Base-by-base conservation (phyloP, 257 asterid species). In the Fraxinus quadrangulata region DNA sequence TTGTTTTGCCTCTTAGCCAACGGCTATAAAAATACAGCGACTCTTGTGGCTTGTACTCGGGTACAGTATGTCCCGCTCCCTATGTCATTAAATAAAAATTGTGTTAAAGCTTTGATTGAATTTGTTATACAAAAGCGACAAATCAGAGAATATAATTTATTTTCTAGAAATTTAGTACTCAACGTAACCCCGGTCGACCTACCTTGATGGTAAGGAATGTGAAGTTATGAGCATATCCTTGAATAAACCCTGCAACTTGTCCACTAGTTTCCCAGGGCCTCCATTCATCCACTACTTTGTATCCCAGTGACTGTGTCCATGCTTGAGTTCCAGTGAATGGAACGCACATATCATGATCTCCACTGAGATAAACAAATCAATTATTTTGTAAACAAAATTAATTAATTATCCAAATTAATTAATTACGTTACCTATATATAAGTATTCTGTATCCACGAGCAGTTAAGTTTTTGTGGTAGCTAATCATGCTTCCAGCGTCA, bases 341-440 rank as follows among this genome's bases (percentile, higher is more conserved):
- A 66, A 89, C 83, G 54, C 92, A 87, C 92, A 89, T 89, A 77
- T 89, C 94, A 77, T 89, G 94, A 81, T 89, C 94, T 6, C 94
- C 94, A 54, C 94, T 87, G 72, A 23, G 30, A n/a, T 16, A 31
- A 39, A 26, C 51, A 42, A 59, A 59, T 19, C 6, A 19, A 59
- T 19, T 47, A 47, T 14, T n/a, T 59, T 59, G 3, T 2, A 59
- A n/a, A 59, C 12, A 9, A n/a, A 54, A 63, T 11, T 4, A 23
- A 11, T 9, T 11, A 26, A 40, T 40, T 40, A 40, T 11, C 49
- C 49, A 40, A 40, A 40, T 40, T 61, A 24, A 8, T 8, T 61
- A 23, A 61, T 40, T 61, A 10, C 5, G 42, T 24, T 85, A 87
- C 93, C 93, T 89, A 39, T 78, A 90, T 75, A 90, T 88, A 77